Conservation (phyloP, 495 filamentous ascomycete genomes). For the Massariosphaeria phaeospora region DNA sequence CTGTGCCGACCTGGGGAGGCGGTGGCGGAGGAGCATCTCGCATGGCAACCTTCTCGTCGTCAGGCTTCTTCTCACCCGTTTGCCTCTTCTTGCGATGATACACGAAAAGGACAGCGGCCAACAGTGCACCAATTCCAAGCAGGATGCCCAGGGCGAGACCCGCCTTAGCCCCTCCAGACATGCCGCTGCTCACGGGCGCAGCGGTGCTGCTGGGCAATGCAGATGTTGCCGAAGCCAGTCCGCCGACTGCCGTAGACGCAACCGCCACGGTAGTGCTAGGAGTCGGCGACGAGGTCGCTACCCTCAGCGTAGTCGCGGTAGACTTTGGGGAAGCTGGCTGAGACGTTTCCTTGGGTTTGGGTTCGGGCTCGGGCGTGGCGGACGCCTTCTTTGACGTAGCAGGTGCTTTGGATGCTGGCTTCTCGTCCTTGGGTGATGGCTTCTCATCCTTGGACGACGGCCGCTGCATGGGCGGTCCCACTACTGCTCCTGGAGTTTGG, state of each 20-base stretch:
- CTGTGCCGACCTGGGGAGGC: slow-evolving; percentile 22
- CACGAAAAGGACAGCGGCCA: slow-evolving; percentile 60
- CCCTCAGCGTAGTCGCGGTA: slow-evolving; percentile 18
- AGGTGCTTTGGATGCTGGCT: slow-evolving; percentile 14
- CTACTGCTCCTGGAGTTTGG: slow-evolving; percentile 20
- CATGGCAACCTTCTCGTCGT: slow-evolving; percentile 59
- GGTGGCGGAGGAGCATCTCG: slow-evolving; percentile 32
- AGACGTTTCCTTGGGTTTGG: slow-evolving; percentile 7
- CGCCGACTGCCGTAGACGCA: not conserved
- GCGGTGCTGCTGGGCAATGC: slow-evolving; percentile 29
- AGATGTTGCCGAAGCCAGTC: slow-evolving; percentile 5
- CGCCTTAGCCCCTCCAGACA: slow-evolving; percentile 67
- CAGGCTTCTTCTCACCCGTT: slow-evolving; percentile 45
- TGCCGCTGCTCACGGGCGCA: slow-evolving; percentile 41
- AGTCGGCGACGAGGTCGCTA: slow-evolving; percentile 18
- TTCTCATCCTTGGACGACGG: not conserved
- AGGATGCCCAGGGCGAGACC: slow-evolving; percentile 78
- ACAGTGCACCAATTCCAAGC: slow-evolving; percentile 56
- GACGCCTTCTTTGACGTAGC: slow-evolving; percentile 7
- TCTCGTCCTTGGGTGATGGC: slow-evolving; percentile 11
- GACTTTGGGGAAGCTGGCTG: slow-evolving; percentile 24
- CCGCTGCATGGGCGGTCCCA: not conserved
- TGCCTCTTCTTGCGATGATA: slow-evolving; percentile 59
- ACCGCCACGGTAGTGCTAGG: not conserved
- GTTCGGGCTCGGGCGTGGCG: not conserved